A percentile compares a stretch with the other conserved stretches of the same genome.
Evolutionary conservation across 164 flowering plant genomes (phyloP).

Genomic region (Taxillus chinensis): DNA sequence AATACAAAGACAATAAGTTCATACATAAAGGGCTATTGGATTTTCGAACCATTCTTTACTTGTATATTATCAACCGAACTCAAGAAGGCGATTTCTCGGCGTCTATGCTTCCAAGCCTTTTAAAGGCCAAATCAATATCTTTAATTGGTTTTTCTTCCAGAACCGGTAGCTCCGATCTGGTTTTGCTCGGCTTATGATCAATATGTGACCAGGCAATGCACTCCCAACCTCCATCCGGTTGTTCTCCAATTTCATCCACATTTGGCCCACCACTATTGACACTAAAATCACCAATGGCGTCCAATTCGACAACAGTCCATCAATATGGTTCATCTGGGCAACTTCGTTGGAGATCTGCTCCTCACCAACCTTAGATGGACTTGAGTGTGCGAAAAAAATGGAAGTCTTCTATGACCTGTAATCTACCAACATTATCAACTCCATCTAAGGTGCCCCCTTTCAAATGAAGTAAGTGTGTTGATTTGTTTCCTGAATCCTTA

Average conservation of each 20-base stretch:
- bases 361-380: too few relatives aligned
- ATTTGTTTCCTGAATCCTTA: conserved; percentile 11
- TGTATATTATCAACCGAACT: conserved; percentile 9
- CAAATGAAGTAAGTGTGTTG: conserved; percentile 3
- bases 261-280: conserved; percentile 19
- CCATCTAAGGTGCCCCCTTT: conserved; percentile 7
- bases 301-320: conserved; percentile 53
- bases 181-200: too few relatives aligned
- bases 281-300: conserved; percentile 68
- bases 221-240: conserved; percentile 3
- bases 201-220: background rate
- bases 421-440: conserved; percentile 7
- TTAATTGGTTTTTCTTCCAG: too few relatives aligned
- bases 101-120: conserved; percentile 12
- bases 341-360: conserved; percentile 17
- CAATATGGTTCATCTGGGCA: conserved; percentile 48
- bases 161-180: too few relatives aligned
- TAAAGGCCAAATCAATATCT: too few relatives aligned
- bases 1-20: too few relatives aligned
- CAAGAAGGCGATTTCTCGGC: conserved; percentile 20
- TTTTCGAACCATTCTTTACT: background rate
- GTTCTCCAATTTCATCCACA: conserved; percentile 8
- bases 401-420: conserved; percentile 3
- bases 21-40: too few relatives aligned
- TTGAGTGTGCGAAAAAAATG: too few relatives aligned